Evolutionary conservation across 371 early-diverging fungal species (phyloP), one percentile per base, ranked within the genome.

Genomic region (Batrachochytrium dendrobatidis): DNA sequence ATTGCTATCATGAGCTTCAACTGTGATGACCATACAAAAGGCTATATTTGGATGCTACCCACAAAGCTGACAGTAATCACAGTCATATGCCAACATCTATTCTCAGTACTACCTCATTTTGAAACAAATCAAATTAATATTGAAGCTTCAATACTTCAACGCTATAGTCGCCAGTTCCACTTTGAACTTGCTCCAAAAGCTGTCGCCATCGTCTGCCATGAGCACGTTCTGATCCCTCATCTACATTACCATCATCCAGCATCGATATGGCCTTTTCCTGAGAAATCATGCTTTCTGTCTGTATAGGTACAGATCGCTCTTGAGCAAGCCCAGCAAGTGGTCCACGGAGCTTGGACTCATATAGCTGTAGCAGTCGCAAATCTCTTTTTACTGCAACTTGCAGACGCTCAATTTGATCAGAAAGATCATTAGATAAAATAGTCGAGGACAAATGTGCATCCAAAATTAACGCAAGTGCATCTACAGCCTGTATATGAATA

Each of bases 131-230:
- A n/a, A n/a, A n/a, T n/a, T n/a, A n/a, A n/a, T n/a, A n/a, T n/a
- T n/a, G n/a, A n/a, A 58, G 31, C 22, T 58, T 32, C n/a, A 58
- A 46, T 25, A 59, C 59, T 43, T 59, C 59, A 22, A 59, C 34
- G 17, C 32, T 34, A 28, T 59, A 59, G 44, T 59, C 59, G 33
- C 59, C 59, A 2, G 39, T 43, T 18, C 59, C 59, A 12, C 26
- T 35, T 46, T 59, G 48, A 51, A 59, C 49, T 32, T 59, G 59
- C 8, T 59, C 59, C 3, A 59, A 29, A n/a, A 17, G 24, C 12
- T 25, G 51, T n/a, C 53, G 28, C 29, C 44, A 59, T 18, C 34
- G 26, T 20, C 25, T 59, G 25, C 59, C 59, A 30, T 59, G 49
- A 10, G 15, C 54, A 17, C 43, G 34, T 15, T 44, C 52, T 29